These are phyloP conservation scores for Colletotrichum endophyticum DNA, from an alignment of 2,329 filamentous ascomycete genomes.

Conservation along the genomic window DNA sequence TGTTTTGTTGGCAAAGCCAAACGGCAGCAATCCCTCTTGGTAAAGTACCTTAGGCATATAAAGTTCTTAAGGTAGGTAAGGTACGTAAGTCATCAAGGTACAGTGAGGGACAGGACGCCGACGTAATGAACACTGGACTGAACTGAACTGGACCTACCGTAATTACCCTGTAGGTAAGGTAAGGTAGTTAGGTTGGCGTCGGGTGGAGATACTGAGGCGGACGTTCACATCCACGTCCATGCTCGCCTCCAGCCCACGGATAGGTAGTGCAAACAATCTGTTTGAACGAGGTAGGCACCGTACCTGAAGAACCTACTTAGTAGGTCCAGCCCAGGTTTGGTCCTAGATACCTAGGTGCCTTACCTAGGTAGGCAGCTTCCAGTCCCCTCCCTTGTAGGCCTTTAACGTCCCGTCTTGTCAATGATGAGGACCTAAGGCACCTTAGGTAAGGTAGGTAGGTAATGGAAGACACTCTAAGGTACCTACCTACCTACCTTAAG, in stretches of 20 bases:
- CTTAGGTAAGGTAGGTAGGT: too few relatives aligned
- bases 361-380: not conserved
- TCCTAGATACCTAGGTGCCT: too few relatives aligned
- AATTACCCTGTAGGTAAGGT: too few relatives aligned
- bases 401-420: too few relatives aligned
- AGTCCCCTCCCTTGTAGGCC: not conserved
- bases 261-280: not conserved
- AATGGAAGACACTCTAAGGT: not conserved
- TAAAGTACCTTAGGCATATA: not conserved
- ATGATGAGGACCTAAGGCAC: not conserved
- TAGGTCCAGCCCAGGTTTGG: not conserved
- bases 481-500: not conserved
- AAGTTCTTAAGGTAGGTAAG: not conserved
- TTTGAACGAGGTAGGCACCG: not conserved
- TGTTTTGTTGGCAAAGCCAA: not conserved
- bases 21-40: not conserved
- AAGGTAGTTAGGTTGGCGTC: not conserved
- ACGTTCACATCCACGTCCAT: not conserved
- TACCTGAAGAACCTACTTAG: not conserved
- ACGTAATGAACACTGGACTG: not conserved
- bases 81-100: not conserved
- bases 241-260: not conserved
- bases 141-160: too few relatives aligned
- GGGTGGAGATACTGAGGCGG: not conserved
- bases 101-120: not conserved